phyloP scores from a whole-genome alignment of 805 yeast genomes.

The Wickerhamomyces canadensis region DNA sequence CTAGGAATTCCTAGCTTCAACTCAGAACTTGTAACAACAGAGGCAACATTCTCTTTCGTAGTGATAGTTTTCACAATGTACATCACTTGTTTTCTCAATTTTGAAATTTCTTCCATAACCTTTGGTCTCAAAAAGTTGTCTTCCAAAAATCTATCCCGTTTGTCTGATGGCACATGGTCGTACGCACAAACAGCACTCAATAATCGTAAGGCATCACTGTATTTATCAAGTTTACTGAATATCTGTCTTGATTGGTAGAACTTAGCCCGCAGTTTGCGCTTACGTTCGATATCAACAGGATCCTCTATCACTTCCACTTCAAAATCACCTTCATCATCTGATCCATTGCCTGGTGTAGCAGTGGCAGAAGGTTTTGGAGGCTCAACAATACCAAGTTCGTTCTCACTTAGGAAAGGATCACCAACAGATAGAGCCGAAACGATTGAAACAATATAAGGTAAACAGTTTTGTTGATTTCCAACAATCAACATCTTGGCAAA shows the following conservation, averaged over 20 bases:
- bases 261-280: constrained; percentile 39
- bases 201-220: constrained; percentile 69
- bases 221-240: constrained; percentile 64
- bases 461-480: constrained; percentile 80
- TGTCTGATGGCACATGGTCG: constrained; percentile 59
- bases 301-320: constrained; percentile 28
- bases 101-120: constrained; percentile 77
- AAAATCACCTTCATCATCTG: constrained; percentile 24
- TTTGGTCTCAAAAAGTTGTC: constrained; percentile 71
- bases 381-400: constrained; percentile 56
- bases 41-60: constrained; percentile 54
- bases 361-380: constrained; percentile 16
- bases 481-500: constrained; percentile 85
- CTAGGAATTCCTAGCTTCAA: constrained; percentile 62
- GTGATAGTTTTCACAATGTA: constrained; percentile 67
- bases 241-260: constrained; percentile 53
- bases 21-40: constrained; percentile 34
- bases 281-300: constrained; percentile 28
- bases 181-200: constrained; percentile 83
- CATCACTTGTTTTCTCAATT: constrained; percentile 74
- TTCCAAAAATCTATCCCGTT: constrained; percentile 43
- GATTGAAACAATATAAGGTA: constrained; percentile 84
- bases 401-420: constrained; percentile 76
- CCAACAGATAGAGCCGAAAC: constrained; percentile 93
- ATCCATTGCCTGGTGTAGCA: no score